Conservation (phyloP, 2,329 filamentous ascomycete genomes). For the Trichoderma cornu-damae region DNA sequence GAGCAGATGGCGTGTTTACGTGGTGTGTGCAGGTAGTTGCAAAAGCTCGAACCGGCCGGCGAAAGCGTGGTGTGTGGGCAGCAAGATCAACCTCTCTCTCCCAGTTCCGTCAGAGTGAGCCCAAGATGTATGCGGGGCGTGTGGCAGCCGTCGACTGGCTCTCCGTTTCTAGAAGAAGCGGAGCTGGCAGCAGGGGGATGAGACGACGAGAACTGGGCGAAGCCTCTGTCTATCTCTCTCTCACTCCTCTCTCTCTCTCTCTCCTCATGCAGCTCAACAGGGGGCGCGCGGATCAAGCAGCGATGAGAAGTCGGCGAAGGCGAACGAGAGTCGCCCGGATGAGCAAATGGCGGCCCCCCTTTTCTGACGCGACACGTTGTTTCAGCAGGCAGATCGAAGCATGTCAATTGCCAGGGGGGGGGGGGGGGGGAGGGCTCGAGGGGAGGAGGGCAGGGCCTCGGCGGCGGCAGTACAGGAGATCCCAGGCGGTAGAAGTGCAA, state of each 20-base stretch:
- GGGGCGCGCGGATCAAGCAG: conserved; percentile 10
- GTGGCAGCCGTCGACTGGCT: conserved; percentile 26
- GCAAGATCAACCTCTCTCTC: background rate
- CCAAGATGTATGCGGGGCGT: conserved; percentile 20
- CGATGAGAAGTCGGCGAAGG: conserved; percentile 7
- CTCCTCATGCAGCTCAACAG: background rate
- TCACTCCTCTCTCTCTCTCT: background rate
- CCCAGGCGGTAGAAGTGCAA: conserved; percentile 3
- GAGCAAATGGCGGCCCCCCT: conserved; percentile 18
- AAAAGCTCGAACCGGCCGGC: conserved; percentile 8
- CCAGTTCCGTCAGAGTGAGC: conserved; percentile 1
- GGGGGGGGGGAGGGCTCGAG: background rate
- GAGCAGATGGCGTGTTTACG: background rate
- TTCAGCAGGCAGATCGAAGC: conserved; percentile 16
- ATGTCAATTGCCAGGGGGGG: conserved; percentile 2
- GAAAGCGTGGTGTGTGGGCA: conserved; percentile 5
- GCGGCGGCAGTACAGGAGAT: too few species aligned
- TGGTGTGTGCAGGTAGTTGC: conserved; percentile 5
- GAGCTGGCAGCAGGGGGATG: conserved; percentile 24
- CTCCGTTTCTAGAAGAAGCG: conserved; percentile 33
- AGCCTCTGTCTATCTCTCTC: background rate
- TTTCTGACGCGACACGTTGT: conserved; percentile 10
- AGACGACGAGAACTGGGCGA: conserved; percentile 20
- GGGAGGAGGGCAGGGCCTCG: too few species aligned
- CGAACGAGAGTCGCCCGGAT: conserved; percentile 9